Conservation (phyloP, 2,329 filamentous ascomycete species). For the Hortaea werneckii region DNA sequence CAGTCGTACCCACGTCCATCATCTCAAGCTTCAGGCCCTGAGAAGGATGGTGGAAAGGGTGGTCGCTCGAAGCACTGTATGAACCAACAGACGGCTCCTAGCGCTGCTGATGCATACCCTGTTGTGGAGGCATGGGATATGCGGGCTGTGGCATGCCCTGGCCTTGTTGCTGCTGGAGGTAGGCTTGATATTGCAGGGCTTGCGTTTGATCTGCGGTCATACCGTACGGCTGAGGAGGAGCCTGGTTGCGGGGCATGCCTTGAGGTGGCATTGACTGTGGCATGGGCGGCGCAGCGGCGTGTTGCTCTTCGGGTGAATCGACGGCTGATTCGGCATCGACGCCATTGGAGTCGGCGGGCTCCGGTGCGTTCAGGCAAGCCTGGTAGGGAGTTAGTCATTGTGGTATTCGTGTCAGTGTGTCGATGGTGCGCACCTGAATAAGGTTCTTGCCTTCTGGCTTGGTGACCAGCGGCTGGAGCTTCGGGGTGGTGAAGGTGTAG, state of each 20-base stretch:
- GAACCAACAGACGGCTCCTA: constrained; percentile 10
- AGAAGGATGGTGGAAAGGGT: neutral
- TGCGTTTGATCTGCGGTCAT: constrained; percentile 31
- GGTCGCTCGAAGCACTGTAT: neutral
- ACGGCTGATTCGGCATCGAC: constrained; percentile 46
- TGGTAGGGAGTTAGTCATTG: constrained; percentile 33
- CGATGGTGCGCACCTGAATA: constrained; percentile 61
- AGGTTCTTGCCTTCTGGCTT: constrained; percentile 99
- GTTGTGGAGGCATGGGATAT: constrained; percentile 28
- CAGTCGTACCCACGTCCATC: neutral
- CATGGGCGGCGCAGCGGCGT: constrained; percentile 41
- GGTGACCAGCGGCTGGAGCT: constrained; percentile 93
- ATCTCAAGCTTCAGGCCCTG: neutral
- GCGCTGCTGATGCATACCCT: constrained; percentile 23
- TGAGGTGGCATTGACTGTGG: constrained; percentile 24
- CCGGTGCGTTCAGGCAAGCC: constrained; percentile 94
- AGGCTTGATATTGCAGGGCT: constrained; percentile 30
- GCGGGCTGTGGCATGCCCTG: constrained; percentile 20
- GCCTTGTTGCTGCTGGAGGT: constrained; percentile 29
- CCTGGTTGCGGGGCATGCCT: constrained; percentile 22
- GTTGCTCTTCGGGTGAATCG: constrained; percentile 84
- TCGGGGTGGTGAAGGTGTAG: constrained; percentile 97
- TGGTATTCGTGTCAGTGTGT: neutral
- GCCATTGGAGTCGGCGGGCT: constrained; percentile 65
- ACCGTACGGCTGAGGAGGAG: constrained; percentile 16